phyloP scores from a whole-genome alignment of 2,329 filamentous ascomycete genomes.

The Akanthomyces lecanii region DNA sequence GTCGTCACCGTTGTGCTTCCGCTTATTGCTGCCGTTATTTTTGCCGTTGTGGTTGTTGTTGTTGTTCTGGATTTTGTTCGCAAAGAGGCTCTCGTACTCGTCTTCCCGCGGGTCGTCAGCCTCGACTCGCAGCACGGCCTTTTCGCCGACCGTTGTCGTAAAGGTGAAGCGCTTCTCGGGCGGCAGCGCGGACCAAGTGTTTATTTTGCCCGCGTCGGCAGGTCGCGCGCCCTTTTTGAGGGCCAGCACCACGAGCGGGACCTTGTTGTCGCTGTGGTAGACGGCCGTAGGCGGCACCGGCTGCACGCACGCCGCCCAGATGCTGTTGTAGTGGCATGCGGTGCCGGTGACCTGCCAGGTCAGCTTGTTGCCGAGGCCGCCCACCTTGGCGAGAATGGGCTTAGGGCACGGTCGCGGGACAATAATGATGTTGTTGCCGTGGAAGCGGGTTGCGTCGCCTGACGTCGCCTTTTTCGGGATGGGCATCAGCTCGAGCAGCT shows the following conservation, averaged over 20 bases:
- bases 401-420: conserved; percentile 70
- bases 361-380: conserved; percentile 79
- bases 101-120: conserved; percentile 60
- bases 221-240: conserved; percentile 71
- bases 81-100: conserved; percentile 59
- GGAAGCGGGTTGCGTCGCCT: conserved; percentile 69
- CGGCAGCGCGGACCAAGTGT: conserved; percentile 74
- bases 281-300: conserved; percentile 64
- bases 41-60: conserved; percentile 59
- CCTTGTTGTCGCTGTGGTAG: conserved; percentile 74
- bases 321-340: conserved; percentile 68
- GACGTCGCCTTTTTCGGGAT: conserved; percentile 48
- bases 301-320: conserved; percentile 81
- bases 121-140: conserved; percentile 77
- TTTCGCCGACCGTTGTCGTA: conserved; percentile 81
- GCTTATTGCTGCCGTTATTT: conserved; percentile 55
- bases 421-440: conserved; percentile 90
- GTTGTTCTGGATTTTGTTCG: conserved; percentile 46
- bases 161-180: conserved; percentile 69
- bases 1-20: conserved; percentile 50
- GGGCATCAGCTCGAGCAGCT: conserved; percentile 65
- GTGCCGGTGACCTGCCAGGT: conserved; percentile 78
- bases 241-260: conserved; percentile 78
- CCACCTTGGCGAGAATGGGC: conserved; percentile 74
- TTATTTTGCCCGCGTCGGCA: conserved; percentile 75